Evolutionary conservation across 2,329 filamentous ascomycete species (phyloP).

Genomic region (Fusarium illudens): DNA sequence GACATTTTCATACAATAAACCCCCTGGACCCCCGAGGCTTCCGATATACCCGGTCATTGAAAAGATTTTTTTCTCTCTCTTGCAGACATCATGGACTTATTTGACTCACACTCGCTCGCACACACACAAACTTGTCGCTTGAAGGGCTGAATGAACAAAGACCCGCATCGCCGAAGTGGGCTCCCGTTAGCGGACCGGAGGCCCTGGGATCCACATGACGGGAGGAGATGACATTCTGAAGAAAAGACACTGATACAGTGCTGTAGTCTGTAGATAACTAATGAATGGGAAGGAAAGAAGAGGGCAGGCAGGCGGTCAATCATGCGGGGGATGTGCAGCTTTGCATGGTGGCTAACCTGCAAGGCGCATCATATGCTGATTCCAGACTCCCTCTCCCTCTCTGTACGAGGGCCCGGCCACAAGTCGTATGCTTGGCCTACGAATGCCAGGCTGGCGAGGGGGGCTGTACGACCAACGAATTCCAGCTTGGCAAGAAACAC

Average conservation of each 20-base stretch:
- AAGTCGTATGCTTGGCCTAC: background rate
- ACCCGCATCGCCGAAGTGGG: constrained; percentile 1
- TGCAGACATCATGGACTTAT: background rate
- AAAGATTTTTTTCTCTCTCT: background rate
- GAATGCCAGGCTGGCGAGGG: too few species aligned
- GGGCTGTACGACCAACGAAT: background rate
- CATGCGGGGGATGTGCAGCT: background rate
- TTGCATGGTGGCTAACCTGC: background rate
- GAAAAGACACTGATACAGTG: background rate
- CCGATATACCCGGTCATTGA: background rate
- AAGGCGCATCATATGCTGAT: background rate
- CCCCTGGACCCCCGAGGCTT: background rate
- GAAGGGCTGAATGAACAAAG: background rate
- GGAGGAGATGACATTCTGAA: background rate
- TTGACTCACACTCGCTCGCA: background rate
- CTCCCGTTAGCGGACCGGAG: constrained; percentile 1
- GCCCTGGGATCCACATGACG: constrained; percentile 4
- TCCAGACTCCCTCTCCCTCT: too few species aligned
- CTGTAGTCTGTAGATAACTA: too few species aligned
- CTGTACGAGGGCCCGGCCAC: background rate
- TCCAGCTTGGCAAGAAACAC: background rate
- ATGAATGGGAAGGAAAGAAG: background rate
- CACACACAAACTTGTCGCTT: background rate
- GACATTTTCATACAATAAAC: background rate
- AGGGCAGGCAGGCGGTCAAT: background rate